A percentile compares a stretch with the other conserved stretches of the same genome.
Conservation (phyloP, 495 filamentous ascomycete genomes). For the Daldinia bambusicola region DNA sequence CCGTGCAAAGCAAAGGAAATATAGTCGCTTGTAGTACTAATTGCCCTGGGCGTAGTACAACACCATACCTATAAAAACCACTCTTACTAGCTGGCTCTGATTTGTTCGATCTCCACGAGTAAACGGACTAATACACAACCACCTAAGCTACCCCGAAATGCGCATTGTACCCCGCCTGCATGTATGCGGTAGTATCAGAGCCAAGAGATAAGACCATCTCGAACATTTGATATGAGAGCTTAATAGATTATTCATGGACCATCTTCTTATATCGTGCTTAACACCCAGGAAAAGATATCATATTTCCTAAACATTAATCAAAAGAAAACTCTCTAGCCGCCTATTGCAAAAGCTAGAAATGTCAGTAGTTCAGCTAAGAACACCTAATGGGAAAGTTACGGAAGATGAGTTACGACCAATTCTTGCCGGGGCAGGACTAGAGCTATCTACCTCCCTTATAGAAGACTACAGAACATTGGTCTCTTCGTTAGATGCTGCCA, state of each 20-base stretch:
- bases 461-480: slow-evolving; percentile 37
- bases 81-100: not conserved
- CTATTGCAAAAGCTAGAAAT: slow-evolving; percentile 3
- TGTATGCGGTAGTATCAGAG: not conserved
- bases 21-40: no score
- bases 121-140: not conserved
- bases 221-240: not conserved
- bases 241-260: not conserved
- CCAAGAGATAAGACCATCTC: slow-evolving; percentile 9
- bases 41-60: not conserved
- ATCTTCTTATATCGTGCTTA: not conserved
- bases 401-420: slow-evolving; percentile 35
- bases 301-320: not conserved
- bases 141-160: not conserved
- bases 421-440: slow-evolving; percentile 38
- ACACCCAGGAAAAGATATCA: not conserved
- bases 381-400: slow-evolving; percentile 6
- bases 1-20: no score
- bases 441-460: slow-evolving; percentile 29
- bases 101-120: not conserved
- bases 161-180: slow-evolving; percentile 6
- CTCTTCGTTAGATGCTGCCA: slow-evolving; percentile 34
- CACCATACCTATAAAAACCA: no score
- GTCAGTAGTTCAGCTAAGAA: slow-evolving; percentile 22
- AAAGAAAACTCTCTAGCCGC: not conserved